Percentiles rank a stretch among this genome's conserved stretches.
phyloP scores from a whole-genome alignment of 2,329 filamentous ascomycete species.

The Ilyonectria mors-panacis region DNA sequence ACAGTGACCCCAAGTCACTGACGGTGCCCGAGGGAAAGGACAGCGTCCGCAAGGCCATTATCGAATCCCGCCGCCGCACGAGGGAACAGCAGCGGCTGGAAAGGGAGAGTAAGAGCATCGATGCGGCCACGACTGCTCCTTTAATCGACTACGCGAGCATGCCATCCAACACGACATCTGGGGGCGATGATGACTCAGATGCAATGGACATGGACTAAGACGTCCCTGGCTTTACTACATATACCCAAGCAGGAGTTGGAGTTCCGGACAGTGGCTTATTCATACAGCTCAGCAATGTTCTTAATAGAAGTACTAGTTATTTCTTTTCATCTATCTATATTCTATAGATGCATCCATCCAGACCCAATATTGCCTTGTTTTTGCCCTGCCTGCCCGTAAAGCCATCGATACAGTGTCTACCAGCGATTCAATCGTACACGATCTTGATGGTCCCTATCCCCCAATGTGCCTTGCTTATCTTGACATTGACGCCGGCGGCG shows the following conservation, averaged over 20 bases:
- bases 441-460: background rate
- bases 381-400: constrained; percentile 17
- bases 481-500: constrained; percentile 52
- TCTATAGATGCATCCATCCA: constrained; percentile 7
- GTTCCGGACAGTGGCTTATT: constrained; percentile 34
- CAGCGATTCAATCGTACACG: constrained; percentile 18
- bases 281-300: background rate
- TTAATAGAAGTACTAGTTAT: constrained; percentile 5
- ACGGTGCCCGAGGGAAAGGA: constrained; percentile 82
- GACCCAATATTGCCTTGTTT: constrained; percentile 7
- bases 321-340: constrained; percentile 23
- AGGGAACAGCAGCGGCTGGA: constrained; percentile 70
- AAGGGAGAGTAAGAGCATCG: constrained; percentile 45
- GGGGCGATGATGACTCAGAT: constrained; percentile 64
- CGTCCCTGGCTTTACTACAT: constrained; percentile 10
- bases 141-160: constrained; percentile 23
- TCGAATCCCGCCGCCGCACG: constrained; percentile 81
- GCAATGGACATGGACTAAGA: constrained; percentile 76
- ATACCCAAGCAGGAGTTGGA: constrained; percentile 47
- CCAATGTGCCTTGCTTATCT: constrained; percentile 2
- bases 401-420: constrained; percentile 8
- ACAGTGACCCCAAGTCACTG: constrained; percentile 83
- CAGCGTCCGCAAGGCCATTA: constrained; percentile 85
- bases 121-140: constrained; percentile 25
- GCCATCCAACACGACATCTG: constrained; percentile 31